phyloP scores from a whole-genome alignment of 2,329 filamentous ascomycete species.

The Trichoderma arundinaceum region DNA sequence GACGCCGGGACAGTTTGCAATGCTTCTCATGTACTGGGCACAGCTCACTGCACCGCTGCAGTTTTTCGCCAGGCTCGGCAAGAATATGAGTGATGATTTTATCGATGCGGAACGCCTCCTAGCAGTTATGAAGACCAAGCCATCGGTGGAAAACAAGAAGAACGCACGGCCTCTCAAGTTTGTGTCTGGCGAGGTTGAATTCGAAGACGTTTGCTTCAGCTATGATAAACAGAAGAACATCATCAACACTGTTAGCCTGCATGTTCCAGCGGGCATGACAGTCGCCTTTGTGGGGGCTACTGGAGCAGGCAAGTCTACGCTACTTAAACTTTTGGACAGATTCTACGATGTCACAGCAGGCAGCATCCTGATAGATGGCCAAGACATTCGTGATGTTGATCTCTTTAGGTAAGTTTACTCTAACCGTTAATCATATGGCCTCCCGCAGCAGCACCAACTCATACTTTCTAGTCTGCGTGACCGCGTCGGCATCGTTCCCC shows the following conservation, averaged over 20 bases:
- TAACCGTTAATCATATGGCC: neutral
- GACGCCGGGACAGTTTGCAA: slow-evolving; percentile 71
- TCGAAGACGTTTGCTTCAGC: slow-evolving; percentile 61
- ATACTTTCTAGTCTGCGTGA: slow-evolving; percentile 52
- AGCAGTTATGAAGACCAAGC: slow-evolving; percentile 63
- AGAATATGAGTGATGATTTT: slow-evolving; percentile 61
- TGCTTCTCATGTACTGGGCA: slow-evolving; percentile 75
- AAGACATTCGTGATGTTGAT: slow-evolving; percentile 62
- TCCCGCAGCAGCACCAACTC: slow-evolving; percentile 34
- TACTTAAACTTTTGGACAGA: slow-evolving; percentile 63
- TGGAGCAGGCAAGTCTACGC: slow-evolving; percentile 64
- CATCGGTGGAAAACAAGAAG: slow-evolving; percentile 60
- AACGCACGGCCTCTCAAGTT: slow-evolving; percentile 57
- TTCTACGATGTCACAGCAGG: slow-evolving; percentile 64
- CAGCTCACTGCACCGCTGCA: slow-evolving; percentile 73
- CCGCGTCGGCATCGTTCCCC: slow-evolving; percentile 62
- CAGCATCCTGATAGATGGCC: slow-evolving; percentile 60
- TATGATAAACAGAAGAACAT: slow-evolving; percentile 65
- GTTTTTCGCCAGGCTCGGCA: slow-evolving; percentile 67
- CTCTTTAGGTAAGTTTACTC: slow-evolving; percentile 49
- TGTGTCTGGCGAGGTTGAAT: slow-evolving; percentile 59
- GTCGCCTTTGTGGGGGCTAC: slow-evolving; percentile 66
- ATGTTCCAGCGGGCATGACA: slow-evolving; percentile 57
- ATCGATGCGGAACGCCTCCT: slow-evolving; percentile 64
- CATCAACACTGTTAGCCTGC: slow-evolving; percentile 60